phyloP scores from a whole-genome alignment of 192 early-diverging fungal species.

The Linnemannia zychae region DNA sequence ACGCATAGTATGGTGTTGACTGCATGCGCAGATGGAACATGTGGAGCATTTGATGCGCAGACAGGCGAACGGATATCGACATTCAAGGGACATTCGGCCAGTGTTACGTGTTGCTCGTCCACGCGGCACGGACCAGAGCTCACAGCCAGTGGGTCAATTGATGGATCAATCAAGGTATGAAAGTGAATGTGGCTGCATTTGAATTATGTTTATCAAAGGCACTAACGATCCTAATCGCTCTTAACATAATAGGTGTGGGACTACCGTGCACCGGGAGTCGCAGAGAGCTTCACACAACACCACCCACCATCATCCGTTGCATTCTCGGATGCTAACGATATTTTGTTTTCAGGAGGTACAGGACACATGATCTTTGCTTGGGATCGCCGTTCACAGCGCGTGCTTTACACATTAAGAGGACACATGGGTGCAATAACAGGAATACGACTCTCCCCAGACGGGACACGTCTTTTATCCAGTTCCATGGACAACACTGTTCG shows the following conservation, averaged over 20 bases:
- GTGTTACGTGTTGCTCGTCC: neutral
- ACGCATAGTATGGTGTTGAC: neutral
- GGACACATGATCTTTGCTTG: neutral
- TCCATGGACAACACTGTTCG: constrained; percentile 3
- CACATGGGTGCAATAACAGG: neutral
- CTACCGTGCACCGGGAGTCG: neutral
- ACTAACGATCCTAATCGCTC: neutral
- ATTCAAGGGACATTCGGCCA: neutral
- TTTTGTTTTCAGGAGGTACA: neutral
- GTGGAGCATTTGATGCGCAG: constrained; percentile 12
- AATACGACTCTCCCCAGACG: constrained; percentile 10
- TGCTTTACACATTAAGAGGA: neutral
- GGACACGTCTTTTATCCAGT: neutral
- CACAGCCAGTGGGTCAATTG: neutral
- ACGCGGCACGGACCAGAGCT: neutral
- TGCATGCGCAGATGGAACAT: constrained; percentile 10
- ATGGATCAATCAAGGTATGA: neutral
- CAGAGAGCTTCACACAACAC: neutral
- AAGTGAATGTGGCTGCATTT: too few relatives aligned
- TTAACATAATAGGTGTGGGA: neutral
- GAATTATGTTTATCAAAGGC: too few relatives aligned
- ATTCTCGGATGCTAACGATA: neutral
- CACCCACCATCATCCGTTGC: neutral
- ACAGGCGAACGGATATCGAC: neutral
- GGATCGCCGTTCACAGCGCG: neutral